Evolutionary conservation across 257 asterid species (phyloP), one percentile per base, ranked within the genome.

Genomic region (Solanum pimpinellifolium): DNA sequence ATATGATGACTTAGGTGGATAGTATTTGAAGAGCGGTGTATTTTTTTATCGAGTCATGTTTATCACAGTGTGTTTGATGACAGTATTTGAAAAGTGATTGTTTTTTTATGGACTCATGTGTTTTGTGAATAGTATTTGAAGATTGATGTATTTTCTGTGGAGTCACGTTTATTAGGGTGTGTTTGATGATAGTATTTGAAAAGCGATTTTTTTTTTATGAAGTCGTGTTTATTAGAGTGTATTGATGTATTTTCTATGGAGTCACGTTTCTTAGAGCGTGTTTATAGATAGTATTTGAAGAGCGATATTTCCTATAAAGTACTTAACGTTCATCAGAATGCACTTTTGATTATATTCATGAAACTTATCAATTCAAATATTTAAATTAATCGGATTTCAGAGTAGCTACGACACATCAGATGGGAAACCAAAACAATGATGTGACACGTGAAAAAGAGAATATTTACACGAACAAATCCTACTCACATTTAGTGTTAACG

Each of bases 341-440:
- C 65, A 56, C 65, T 56, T 16, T 56, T 56, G 7, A 56, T 18
- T 56, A 33, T 56, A 56, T 5, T 72, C 2, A 2, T 16, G 44
- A 15, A 31, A 18, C 23, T 35, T 35, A 31, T 70, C 3, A 33
- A 31, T 16, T 4, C 5, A 31, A 15, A 66, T 66, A 66, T 66
- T 25, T 1, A 66, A 25, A 70, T 68, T 68, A 31, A 14, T 31
- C 11, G 2, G 1, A 9, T 8, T 31, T 31, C n/a, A 70, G 31
- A 8, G 0, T 16, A 31, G 35, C 4, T 25, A 12, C 2, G 1
- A 0, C 20, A 25, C 0, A 14, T 14, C 33, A 16, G 14, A n/a
- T 31, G 0, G 11, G 13, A 15, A 69, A 33, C 2, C 47, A 73
- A 35, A 20, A 18, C 0, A 18, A 35, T 73, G 27, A 16, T 73